Evolutionary conservation across 164 flowering plant species (phyloP), one percentile per base, ranked within the genome.

Genomic region (Vitis cinerea): DNA sequence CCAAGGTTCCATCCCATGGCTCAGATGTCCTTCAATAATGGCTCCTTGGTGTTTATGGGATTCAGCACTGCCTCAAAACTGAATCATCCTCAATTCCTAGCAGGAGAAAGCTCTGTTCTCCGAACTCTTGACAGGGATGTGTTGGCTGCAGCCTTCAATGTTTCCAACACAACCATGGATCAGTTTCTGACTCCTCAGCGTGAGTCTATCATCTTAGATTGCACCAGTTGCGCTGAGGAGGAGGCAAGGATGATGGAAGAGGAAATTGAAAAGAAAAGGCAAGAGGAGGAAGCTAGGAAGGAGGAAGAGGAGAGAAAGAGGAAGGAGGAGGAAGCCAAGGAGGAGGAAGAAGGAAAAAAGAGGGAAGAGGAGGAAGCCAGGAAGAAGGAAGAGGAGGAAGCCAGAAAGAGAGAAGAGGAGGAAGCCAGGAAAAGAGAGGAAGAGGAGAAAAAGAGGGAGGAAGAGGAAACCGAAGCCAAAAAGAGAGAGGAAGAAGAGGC

Each of bases 201-300:
- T 1, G 88, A 88, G 0, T 78, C 90, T 0, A 53, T 88, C 17
- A 87, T 91, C 62, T 70, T 91, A 61, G 89, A 80, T 0, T 92
- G 99, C 71, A 64, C 82, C n/a, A 86, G 91, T 7, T 94, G 99
- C 72, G 98, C 99, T 0, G 97, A 92, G 81, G 89, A 83, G 17
- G 93, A 92, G 70, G 83, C 78, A 75, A 77, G 48, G 66, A 64
- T 16, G n/a, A 78, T 83, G 88, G 64, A 81, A 78, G 85, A 84
- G 58, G 92, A 86, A 49, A 77, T 64, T 11, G 78, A 77, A 71
- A 81, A 37, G 77, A 72, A 71, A 50, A 73, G 50, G 66, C 54
- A 71, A 47, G 75, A 74, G 17, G 75, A 81, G 59, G 80, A 75
- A 23, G 50, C 13, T 10, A 48, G 13, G 23, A 47, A 51, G 29